Conservation (phyloP, 1,139 yeast species). For the Blastobotrys aristatus region DNA sequence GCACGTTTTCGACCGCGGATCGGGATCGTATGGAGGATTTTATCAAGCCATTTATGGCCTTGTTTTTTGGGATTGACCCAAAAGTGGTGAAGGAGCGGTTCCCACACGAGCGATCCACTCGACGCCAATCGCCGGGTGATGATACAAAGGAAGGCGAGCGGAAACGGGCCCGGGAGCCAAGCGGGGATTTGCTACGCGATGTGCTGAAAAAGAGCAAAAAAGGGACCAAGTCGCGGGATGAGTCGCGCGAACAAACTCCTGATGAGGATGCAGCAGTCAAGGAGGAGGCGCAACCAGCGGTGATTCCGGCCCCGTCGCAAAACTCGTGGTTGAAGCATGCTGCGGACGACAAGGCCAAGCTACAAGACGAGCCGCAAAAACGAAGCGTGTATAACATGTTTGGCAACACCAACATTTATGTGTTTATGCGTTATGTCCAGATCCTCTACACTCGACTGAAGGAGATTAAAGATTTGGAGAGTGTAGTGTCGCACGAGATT, state of each 20-base stretch:
- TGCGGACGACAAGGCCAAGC: constrained; percentile 10
- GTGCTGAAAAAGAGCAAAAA: constrained; percentile 61
- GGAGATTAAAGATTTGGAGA: constrained; percentile 68
- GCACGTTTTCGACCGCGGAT: constrained; percentile 72
- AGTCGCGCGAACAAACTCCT: constrained; percentile 25
- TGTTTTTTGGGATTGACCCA: constrained; percentile 55
- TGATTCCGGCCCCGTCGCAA: constrained; percentile 13
- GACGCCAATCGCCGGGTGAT: constrained; percentile 17
- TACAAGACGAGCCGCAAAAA: constrained; percentile 20
- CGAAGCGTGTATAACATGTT: constrained; percentile 64
- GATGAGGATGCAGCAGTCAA: constrained; percentile 27
- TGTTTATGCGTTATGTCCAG: constrained; percentile 81
- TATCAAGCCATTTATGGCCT: constrained; percentile 60
- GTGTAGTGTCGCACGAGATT: constrained; percentile 66
- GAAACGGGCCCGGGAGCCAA: constrained; percentile 39
- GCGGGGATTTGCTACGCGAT: constrained; percentile 64
- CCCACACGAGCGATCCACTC: constrained; percentile 17
- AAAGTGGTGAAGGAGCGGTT: constrained; percentile 22
- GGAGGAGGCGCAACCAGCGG: constrained; percentile 6
- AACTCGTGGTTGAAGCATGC: constrained; percentile 19
- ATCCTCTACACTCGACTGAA: constrained; percentile 73
- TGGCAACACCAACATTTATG: constrained; percentile 87
- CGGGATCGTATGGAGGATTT: constrained; percentile 72
- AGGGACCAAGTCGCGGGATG: constrained; percentile 12
- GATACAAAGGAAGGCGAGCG: constrained; percentile 33